Base-by-base conservation (phyloP, 331 rosid genomes). In the Stylosanthes scabra region DNA sequence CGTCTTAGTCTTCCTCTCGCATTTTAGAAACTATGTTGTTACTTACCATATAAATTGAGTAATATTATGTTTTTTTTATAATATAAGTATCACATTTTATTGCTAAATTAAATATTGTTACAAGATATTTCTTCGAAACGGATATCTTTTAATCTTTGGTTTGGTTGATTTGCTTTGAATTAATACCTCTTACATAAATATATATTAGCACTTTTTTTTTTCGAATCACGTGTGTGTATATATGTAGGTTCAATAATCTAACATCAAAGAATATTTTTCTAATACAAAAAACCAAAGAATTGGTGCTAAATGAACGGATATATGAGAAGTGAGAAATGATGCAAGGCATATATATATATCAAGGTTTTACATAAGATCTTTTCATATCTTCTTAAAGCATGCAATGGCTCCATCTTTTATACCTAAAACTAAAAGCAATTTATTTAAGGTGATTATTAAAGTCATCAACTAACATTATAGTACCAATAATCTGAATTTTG, bases 271-370 rank as follows among this genome's bases (percentile, higher is more conserved):
- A 6, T 34, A 34, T 34, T 34, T 34, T 34, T 34, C 46, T 55
- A 66, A 60, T 54, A 47, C 42, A 28, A 67, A 28, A 28, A 44
- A 44, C 9, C 12, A 47, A 12, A 47, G 77, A 67, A 66, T 71
- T 78, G 90, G 83, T 83, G 76, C 77, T 63, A 82, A 79, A 83
- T 70, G 31, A 81, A 82, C 90, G 88, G 90, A 88, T 85, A 90
- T 56, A n/a, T n/a, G 49, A 74, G 83, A 91, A 92, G 97, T 92
- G 98, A 93, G 86, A 27, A 83, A 86, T 90, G 98, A 90, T 74
- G 4, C 4, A 5, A 31, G 3, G 96, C 88, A 80, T 84, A 93
- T 96, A 90, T 86, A 87, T 87, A 89, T 85, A 87, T 50, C 41
- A 70, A 76, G 77, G 94, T 88, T 89, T 83, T 81, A 75, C 67